Conservation (phyloP, 2,329 filamentous ascomycete genomes). For the Drechslerella stenobrocha region DNA sequence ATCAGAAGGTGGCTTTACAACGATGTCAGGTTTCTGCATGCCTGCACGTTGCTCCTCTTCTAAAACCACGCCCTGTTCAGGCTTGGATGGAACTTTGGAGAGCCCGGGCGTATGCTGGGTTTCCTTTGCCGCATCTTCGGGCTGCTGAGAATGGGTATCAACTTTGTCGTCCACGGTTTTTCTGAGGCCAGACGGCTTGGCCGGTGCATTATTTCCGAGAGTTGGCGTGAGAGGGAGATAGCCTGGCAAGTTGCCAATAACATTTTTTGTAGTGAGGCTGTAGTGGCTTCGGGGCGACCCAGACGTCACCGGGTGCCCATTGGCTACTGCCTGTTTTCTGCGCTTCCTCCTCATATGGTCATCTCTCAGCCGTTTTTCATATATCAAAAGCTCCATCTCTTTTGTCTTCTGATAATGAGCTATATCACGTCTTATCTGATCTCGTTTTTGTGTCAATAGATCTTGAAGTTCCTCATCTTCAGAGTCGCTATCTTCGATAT, state of each 20-base stretch:
- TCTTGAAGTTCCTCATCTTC: conserved; percentile 45
- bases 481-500: conserved; percentile 46
- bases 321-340: conserved; percentile 38
- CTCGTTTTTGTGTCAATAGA: conserved; percentile 32
- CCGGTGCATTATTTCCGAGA: conserved; percentile 11
- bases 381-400: conserved; percentile 44
- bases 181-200: conserved; percentile 26
- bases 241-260: conserved; percentile 40
- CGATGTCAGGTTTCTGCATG: conserved; percentile 20
- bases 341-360: conserved; percentile 43
- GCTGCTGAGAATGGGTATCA: conserved; percentile 1
- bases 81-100: neutral
- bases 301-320: conserved; percentile 17
- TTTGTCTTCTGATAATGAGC: conserved; percentile 38
- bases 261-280: conserved; percentile 39
- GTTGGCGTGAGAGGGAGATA: conserved; percentile 40
- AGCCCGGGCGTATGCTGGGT: conserved; percentile 4
- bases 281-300: conserved; percentile 45
- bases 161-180: conserved; percentile 24
- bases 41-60: neutral
- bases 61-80: conserved; percentile 4
- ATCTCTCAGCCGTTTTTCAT: conserved; percentile 44
- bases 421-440: conserved; percentile 42
- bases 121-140: conserved; percentile 12
- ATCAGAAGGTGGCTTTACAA: conserved; percentile 26